phyloP scores from a whole-genome alignment of 2,329 filamentous ascomycete genomes.

The Fusarium chlamydosporum region DNA sequence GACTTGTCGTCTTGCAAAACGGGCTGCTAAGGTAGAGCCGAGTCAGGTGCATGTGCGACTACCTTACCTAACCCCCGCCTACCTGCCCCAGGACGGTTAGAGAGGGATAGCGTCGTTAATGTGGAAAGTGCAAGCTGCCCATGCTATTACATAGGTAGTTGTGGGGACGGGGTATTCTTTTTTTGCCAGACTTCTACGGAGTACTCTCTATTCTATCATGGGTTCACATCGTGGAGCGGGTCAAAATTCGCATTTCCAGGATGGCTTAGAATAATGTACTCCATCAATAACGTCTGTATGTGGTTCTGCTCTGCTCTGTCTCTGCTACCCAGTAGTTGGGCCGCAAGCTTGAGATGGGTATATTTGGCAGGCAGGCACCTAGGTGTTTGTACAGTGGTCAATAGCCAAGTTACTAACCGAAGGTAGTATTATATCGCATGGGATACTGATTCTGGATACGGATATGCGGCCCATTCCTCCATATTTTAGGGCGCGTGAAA shows the following conservation, averaged over 20 bases:
- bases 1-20: constrained; percentile 1
- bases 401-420: no score
- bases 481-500: not conserved
- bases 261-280: no score
- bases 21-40: not conserved
- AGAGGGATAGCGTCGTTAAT: not conserved
- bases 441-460: not conserved
- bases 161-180: constrained; percentile 2
- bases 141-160: not conserved
- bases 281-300: no score
- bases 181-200: not conserved
- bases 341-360: no score
- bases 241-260: no score
- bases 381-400: no score
- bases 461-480: not conserved
- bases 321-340: no score
- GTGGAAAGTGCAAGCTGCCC: not conserved
- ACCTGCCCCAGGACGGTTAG: constrained; percentile 21
- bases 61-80: not conserved
- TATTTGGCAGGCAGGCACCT: no score
- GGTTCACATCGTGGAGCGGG: no score
- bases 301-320: no score
- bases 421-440: not conserved
- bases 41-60: constrained; percentile 20
- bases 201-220: not conserved